These are phyloP conservation scores for Phialemoniopsis sp. DNA, from an alignment of 2,329 filamentous ascomycete genomes.

Conservation along the genomic window DNA sequence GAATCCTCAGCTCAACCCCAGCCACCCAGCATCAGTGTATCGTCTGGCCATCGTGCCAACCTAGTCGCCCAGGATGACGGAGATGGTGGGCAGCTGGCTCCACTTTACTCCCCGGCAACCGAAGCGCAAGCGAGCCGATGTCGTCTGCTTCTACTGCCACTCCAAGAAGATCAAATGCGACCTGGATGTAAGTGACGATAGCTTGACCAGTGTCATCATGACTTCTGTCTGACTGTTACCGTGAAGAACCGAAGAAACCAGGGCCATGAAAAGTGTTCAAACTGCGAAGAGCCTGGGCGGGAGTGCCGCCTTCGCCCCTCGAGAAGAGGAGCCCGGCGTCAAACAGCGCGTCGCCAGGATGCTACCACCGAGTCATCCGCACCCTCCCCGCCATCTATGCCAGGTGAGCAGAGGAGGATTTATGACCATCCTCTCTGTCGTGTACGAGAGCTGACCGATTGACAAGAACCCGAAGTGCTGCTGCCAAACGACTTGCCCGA, in stretches of 20 bases:
- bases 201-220: neutral
- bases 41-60: too few species aligned
- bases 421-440: too few species aligned
- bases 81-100: constrained; percentile 24
- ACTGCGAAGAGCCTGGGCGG: constrained; percentile 17
- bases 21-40: too few species aligned
- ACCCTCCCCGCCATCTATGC: constrained; percentile 1
- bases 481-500: too few species aligned
- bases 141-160: constrained; percentile 24
- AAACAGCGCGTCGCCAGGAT: constrained; percentile 3
- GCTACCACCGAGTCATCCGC: neutral
- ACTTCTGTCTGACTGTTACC: too few species aligned
- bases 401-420: too few species aligned
- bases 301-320: constrained; percentile 22
- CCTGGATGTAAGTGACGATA: constrained; percentile 5
- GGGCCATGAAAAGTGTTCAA: constrained; percentile 19
- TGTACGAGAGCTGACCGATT: too few species aligned
- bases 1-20: too few species aligned
- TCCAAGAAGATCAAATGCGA: constrained; percentile 30
- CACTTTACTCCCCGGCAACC: constrained; percentile 22
- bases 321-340: constrained; percentile 15
- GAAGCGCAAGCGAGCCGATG: constrained; percentile 24
- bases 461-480: too few species aligned
- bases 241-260: constrained; percentile 13
- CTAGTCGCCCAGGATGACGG: constrained; percentile 14